Percentiles rank a stretch among this genome's conserved stretches.
These are phyloP conservation scores for Neurospora intermedia DNA, from an alignment of 495 filamentous ascomycete species.

Conservation along the genomic window DNA sequence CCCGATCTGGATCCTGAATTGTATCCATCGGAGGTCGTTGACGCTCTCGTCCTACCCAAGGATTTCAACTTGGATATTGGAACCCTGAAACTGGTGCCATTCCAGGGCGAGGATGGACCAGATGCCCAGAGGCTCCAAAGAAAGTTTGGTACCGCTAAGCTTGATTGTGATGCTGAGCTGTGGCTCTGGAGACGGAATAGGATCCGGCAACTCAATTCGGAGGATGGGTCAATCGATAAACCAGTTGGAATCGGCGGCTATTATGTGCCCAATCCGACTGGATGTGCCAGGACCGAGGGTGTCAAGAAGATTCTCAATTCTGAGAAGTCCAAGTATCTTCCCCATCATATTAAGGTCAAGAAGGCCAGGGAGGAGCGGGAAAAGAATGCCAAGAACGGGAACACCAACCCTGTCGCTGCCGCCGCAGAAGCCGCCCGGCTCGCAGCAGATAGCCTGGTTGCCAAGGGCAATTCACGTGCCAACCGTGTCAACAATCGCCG, in stretches of 20 bases:
- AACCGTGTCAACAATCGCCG: slow-evolving; percentile 93
- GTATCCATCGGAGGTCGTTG: slow-evolving; percentile 16
- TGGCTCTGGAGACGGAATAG: slow-evolving; percentile 91
- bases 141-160: slow-evolving; percentile 46
- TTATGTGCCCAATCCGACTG: slow-evolving; percentile 75
- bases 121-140: slow-evolving; percentile 69
- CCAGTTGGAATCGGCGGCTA: slow-evolving; percentile 66
- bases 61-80: slow-evolving; percentile 26
- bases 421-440: slow-evolving; percentile 62
- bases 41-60: slow-evolving; percentile 18
- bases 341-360: slow-evolving; percentile 92
- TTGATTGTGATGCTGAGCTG: slow-evolving; percentile 51
- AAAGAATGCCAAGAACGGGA: slow-evolving; percentile 59
- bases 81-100: slow-evolving; percentile 17
- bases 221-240: slow-evolving; percentile 28
- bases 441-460: slow-evolving; percentile 64
- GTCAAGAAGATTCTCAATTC: slow-evolving; percentile 88
- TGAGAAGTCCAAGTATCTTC: slow-evolving; percentile 96
- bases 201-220: slow-evolving; percentile 69
- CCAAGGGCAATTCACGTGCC: slow-evolving; percentile 69
- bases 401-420: slow-evolving; percentile 50
- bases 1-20: slow-evolving; percentile 29
- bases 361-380: slow-evolving; percentile 80
- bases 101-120: slow-evolving; percentile 74
- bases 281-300: slow-evolving; percentile 84